These are phyloP conservation scores for Firmiana major DNA, from an alignment of 345 rosid species.

Conservation along the genomic window DNA sequence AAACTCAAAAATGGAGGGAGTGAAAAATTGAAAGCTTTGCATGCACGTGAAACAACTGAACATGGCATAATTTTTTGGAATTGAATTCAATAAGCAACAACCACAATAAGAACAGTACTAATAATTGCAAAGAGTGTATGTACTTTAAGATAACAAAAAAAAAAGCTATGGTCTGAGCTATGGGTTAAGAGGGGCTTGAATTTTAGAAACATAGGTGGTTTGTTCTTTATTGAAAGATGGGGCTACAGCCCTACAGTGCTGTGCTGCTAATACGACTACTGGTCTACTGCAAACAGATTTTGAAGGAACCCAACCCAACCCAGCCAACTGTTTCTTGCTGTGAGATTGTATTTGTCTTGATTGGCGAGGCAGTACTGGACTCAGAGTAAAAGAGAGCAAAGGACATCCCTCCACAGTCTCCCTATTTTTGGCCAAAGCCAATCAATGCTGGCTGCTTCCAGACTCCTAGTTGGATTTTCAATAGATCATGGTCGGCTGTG, in stretches of 20 bases:
- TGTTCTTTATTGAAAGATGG: background rate
- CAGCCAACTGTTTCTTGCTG: background rate
- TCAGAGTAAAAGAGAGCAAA: background rate
- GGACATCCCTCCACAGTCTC: conserved; percentile 9
- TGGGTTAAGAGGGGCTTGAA: background rate
- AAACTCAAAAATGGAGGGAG: background rate
- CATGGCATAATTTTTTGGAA: background rate
- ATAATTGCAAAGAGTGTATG: conserved; percentile 4
- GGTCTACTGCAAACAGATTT: background rate
- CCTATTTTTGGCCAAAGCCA: conserved; percentile 20
- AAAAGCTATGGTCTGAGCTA: background rate
- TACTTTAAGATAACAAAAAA: background rate
- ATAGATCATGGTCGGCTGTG: conserved; percentile 19
- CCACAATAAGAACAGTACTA: background rate
- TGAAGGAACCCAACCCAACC: background rate
- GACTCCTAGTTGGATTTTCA: conserved; percentile 22
- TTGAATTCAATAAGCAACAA: background rate
- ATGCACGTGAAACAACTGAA: background rate
- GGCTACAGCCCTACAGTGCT: background rate
- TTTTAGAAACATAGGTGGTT: background rate
- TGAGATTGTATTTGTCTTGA: conserved; percentile 7
- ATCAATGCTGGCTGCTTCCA: conserved; percentile 20
- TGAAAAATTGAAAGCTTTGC: too few relatives aligned
- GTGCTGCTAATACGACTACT: too few relatives aligned
- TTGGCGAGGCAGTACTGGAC: background rate